Percentiles rank a stretch among this genome's conserved stretches.
Conservation (phyloP, 1,139 yeast species). For the Saccharomyces hybrid region DNA sequence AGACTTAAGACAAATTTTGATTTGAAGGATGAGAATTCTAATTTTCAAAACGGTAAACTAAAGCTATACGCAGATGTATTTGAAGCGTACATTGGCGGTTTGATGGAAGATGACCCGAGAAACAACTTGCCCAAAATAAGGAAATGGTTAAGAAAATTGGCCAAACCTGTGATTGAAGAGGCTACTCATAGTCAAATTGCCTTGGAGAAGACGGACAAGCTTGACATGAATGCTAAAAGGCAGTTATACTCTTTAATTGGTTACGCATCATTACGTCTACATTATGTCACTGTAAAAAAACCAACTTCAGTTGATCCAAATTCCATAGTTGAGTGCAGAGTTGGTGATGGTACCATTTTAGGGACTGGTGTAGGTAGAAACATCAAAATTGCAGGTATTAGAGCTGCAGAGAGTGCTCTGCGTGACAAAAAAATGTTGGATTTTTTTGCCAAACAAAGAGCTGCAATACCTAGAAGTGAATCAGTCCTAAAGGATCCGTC, state of each 20-base stretch:
- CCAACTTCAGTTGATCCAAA: constrained; percentile 42
- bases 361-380: constrained; percentile 59
- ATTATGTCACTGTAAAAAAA: constrained; percentile 50
- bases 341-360: constrained; percentile 52
- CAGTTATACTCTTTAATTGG: constrained; percentile 77
- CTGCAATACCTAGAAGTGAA: constrained; percentile 51
- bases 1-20: constrained; percentile 41
- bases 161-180: constrained; percentile 44
- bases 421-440: constrained; percentile 53
- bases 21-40: constrained; percentile 28
- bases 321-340: constrained; percentile 59
- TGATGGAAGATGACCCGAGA: constrained; percentile 49
- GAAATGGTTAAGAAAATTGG: constrained; percentile 53
- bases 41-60: constrained; percentile 29
- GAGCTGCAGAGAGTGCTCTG: constrained; percentile 68
- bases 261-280: constrained; percentile 58
- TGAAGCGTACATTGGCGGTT: constrained; percentile 88
- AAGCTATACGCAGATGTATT: constrained; percentile 42
- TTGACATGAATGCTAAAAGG: constrained; percentile 44
- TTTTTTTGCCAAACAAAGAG: constrained; percentile 53
- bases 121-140: constrained; percentile 44
- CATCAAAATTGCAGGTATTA: constrained; percentile 57
- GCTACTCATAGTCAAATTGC: constrained; percentile 21
- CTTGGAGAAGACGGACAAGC: constrained; percentile 18
- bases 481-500: constrained; percentile 26